Evolutionary conservation across 2,329 filamentous ascomycete species (phyloP).

Genomic region (Cryphonectria japonica): DNA sequence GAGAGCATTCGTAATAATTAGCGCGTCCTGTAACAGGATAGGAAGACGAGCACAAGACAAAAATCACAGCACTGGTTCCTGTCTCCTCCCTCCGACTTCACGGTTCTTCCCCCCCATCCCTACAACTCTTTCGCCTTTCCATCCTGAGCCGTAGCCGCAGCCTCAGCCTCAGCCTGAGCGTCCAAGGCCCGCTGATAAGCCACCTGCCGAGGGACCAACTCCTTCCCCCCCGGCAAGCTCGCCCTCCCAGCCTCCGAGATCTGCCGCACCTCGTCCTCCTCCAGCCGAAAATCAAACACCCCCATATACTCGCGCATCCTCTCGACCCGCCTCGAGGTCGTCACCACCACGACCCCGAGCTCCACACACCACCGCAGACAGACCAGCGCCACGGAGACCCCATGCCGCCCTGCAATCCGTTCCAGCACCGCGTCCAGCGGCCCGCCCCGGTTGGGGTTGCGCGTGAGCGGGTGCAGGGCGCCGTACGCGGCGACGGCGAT

Average conservation of each 20-base stretch:
- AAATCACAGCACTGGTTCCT: background rate
- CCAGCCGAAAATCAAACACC: slow-evolving; percentile 19
- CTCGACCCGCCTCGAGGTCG: slow-evolving; percentile 44
- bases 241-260: slow-evolving; percentile 14
- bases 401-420: slow-evolving; percentile 52
- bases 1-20: too few species aligned
- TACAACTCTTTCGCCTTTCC: background rate
- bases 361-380: slow-evolving; percentile 61
- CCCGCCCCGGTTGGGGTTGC: slow-evolving; percentile 39
- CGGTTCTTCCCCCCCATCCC: too few species aligned
- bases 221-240: slow-evolving; percentile 2
- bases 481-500: slow-evolving; percentile 44
- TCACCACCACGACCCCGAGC: slow-evolving; percentile 56
- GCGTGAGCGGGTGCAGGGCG: slow-evolving; percentile 35
- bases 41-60: too few species aligned
- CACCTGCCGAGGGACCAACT: background rate
- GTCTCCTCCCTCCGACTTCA: too few species aligned
- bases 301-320: slow-evolving; percentile 17
- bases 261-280: slow-evolving; percentile 18
- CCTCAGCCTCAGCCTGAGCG: slow-evolving; percentile 1
- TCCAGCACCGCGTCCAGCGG: slow-evolving; percentile 44
- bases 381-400: slow-evolving; percentile 55
- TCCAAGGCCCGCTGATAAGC: slow-evolving; percentile 1
- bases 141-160: background rate
- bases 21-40: too few species aligned